These are phyloP conservation scores for Sarcodon sp. DNA, from an alignment of 768 basidiomycete genomes.

Conservation along the genomic window DNA sequence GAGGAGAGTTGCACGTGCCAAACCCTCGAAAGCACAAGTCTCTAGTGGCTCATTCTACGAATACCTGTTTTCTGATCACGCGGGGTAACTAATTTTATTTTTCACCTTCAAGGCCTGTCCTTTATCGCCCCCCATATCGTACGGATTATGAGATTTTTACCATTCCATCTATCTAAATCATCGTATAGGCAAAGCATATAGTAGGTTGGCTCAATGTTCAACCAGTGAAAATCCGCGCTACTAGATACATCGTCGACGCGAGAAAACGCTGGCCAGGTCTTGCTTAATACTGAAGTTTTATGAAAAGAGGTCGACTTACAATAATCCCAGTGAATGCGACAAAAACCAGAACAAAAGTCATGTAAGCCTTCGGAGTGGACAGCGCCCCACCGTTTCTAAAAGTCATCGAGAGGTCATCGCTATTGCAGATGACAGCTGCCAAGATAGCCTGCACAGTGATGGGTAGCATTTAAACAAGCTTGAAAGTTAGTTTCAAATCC, in stretches of 20 bases:
- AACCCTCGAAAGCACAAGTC: slow-evolving; percentile 2
- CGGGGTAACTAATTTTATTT: neutral
- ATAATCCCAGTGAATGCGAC: slow-evolving; percentile 69
- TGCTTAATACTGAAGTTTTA: slow-evolving; percentile 7
- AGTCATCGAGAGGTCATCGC: slow-evolving; percentile 41
- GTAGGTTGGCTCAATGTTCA: slow-evolving; percentile 9
- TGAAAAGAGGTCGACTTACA: slow-evolving; percentile 16
- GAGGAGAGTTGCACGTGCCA: slow-evolving; percentile 9
- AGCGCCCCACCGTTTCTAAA: slow-evolving; percentile 36
- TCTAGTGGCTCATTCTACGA: slow-evolving; percentile 13
- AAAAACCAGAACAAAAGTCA: slow-evolving; percentile 71
- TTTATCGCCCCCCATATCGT: too few relatives aligned
- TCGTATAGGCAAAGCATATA: neutral
- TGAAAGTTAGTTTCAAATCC: neutral
- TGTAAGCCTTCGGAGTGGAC: slow-evolving; percentile 57
- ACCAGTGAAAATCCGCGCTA: slow-evolving; percentile 39
- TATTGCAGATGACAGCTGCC: slow-evolving; percentile 55
- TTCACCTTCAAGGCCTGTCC: too few relatives aligned
- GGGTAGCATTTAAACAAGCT: neutral
- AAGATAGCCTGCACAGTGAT: slow-evolving; percentile 43
- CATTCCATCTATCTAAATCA: too few relatives aligned
- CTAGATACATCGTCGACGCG: slow-evolving; percentile 43
- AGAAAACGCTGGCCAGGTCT: slow-evolving; percentile 30
- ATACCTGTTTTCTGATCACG: slow-evolving; percentile 10
- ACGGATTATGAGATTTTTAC: too few relatives aligned